These are phyloP conservation scores for Ceratocystis albifundus DNA, from an alignment of 2,329 filamentous ascomycete genomes.

Conservation along the genomic window DNA sequence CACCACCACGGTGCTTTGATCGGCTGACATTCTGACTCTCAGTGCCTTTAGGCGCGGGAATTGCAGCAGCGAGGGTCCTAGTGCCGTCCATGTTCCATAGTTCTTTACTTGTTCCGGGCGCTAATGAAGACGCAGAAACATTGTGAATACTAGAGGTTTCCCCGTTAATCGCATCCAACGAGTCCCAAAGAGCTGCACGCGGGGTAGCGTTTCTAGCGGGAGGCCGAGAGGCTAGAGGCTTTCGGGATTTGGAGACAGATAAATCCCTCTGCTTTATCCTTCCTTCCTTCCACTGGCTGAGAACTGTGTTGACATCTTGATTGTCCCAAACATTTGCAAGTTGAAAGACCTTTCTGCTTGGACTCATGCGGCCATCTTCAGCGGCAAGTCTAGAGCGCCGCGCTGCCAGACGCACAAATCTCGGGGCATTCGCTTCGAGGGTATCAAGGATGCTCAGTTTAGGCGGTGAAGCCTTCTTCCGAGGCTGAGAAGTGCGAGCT, in stretches of 20 bases:
- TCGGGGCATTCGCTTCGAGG: constrained; percentile 41
- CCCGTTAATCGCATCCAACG: background rate
- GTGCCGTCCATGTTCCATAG: constrained; percentile 33
- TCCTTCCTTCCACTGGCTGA: constrained; percentile 47
- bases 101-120: constrained; percentile 5
- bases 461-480: constrained; percentile 31
- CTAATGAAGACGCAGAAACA: background rate
- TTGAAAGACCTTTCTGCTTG: constrained; percentile 45
- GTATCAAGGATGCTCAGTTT: constrained; percentile 51
- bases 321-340: constrained; percentile 52
- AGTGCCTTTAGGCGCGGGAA: background rate
- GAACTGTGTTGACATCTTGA: constrained; percentile 42
- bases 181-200: background rate
- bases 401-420: constrained; percentile 50
- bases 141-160: background rate
- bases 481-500: background rate
- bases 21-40: background rate
- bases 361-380: constrained; percentile 44
- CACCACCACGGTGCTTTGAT: background rate
- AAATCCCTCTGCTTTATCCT: constrained; percentile 31
- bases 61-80: constrained; percentile 28
- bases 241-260: constrained; percentile 3
- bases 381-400: constrained; percentile 40
- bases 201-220: background rate
- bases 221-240: background rate